Evolutionary conservation across 2,329 filamentous ascomycete genomes (phyloP), one percentile per base, ranked within the genome.

Genomic region (Cercospora janseana): DNA sequence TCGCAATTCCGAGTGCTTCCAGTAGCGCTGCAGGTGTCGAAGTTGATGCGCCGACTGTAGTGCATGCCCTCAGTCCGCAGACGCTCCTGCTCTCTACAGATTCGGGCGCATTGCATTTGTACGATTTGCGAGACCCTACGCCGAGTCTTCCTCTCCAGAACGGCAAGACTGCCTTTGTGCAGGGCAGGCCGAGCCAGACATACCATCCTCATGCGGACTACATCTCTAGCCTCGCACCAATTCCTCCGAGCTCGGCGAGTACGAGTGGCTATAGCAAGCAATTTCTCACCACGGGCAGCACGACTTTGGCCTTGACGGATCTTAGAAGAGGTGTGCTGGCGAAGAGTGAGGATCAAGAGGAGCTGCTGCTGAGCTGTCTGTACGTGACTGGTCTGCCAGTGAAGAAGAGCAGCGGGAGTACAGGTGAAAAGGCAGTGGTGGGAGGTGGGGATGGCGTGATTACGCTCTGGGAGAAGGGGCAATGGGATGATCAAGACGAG

Each of bases 401-500:
- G 23, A 83, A 82, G 51, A 69, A 66, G 50, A 72, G 71, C 29
- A 80, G 79, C 23, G 78, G 78, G 5, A 85, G 82, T 62, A 86
- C 87, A 38, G 88, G 88, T 4, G 79, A 85, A 62, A 86, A 86
- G 66, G 78, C 93, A 3, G 69, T 93, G 2, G 88, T 90, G 0
- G 86, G 88, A 27, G 88, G 88, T 20, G 85, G 82, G 13, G 85
- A 81, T 32, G 93, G 93, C 3, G 82, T 96, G 1, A 69, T 97
- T 56, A 96, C 91, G 4, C 73, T 97, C 5, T 98, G 93, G 91
- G 92, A 98, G 69, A 86, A 86, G 59, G 92, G 92, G 1, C 82
- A 87, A 1, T 97, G 93, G 92, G 91, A 95, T 64, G 92, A 97
- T 67, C 89, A 95, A 67, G 88, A 94, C 60, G 90, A 95, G 71